Evolutionary conservation across 1,139 yeast genomes (phyloP).

Genomic region (Kurtzmaniella quercitrusa): DNA sequence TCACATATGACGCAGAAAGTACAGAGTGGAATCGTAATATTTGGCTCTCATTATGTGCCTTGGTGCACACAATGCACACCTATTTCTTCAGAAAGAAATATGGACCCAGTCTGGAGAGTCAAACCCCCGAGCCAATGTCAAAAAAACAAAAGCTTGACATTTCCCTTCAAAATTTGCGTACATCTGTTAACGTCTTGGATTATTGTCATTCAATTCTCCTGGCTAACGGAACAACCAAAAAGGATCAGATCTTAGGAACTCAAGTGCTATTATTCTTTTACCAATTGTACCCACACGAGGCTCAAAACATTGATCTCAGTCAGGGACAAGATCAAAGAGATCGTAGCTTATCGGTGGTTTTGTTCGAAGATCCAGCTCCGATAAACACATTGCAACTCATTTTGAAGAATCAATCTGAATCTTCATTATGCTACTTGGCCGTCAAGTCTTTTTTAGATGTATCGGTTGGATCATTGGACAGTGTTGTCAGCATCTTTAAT

Average conservation of each 20-base stretch:
- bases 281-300: slow-evolving; percentile 11
- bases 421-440: not conserved
- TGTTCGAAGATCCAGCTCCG: not conserved
- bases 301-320: not conserved
- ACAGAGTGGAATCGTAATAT: not conserved
- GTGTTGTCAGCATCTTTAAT: slow-evolving; percentile 25
- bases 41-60: not conserved
- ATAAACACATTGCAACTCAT: not conserved
- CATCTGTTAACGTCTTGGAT: slow-evolving; percentile 14
- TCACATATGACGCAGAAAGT: not conserved
- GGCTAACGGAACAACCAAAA: not conserved
- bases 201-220: slow-evolving; percentile 19
- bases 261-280: slow-evolving; percentile 24
- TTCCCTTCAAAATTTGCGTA: slow-evolving; percentile 15
- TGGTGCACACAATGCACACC: not conserved
- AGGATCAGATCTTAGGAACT: slow-evolving; percentile 17
- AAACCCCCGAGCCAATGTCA: slow-evolving; percentile 5
- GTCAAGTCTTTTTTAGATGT: not conserved
- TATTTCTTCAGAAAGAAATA: slow-evolving; percentile 1
- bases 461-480: not conserved
- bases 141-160: slow-evolving; percentile 20
- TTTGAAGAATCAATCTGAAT: not conserved
- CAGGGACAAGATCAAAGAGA: not conserved
- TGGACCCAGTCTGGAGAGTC: slow-evolving; percentile 10
- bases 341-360: slow-evolving; percentile 2